A percentile compares a stretch with the other conserved stretches of the same genome.
These are phyloP conservation scores for Darksidea phi DNA, from an alignment of 495 filamentous ascomycete genomes.

Conservation along the genomic window DNA sequence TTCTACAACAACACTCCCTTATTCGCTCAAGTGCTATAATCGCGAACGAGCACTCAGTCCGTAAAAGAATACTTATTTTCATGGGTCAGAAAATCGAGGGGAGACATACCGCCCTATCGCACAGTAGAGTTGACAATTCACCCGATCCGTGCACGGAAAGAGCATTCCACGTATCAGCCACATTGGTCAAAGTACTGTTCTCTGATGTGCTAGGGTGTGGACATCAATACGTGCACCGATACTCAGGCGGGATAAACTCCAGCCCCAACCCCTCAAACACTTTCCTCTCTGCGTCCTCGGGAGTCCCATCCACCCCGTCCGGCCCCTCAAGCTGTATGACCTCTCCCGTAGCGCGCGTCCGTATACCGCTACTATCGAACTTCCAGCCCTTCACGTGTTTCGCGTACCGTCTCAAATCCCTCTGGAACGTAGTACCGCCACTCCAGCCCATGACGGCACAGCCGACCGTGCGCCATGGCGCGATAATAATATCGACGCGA, in stretches of 20 bases:
- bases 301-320: constrained; percentile 49
- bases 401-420: constrained; percentile 78
- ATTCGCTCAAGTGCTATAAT: no score
- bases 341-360: constrained; percentile 61
- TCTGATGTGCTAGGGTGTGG: no score
- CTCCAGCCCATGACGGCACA: constrained; percentile 89
- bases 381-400: constrained; percentile 73
- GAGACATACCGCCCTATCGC: no score
- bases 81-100: no score
- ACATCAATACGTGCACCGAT: constrained; percentile 70
- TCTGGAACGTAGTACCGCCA: constrained; percentile 82
- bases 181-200: no score
- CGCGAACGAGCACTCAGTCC: no score
- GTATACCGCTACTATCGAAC: constrained; percentile 87
- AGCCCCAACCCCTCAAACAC: constrained; percentile 80
- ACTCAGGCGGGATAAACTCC: constrained; percentile 67
- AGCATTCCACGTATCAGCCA: no score
- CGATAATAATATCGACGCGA: constrained; percentile 90
- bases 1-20: no score
- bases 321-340: constrained; percentile 63
- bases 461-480: constrained; percentile 81
- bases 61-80: no score
- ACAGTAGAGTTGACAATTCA: no score
- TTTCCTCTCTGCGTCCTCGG: constrained; percentile 68
- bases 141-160: no score